These are phyloP conservation scores for Cordyceps farinosa DNA, from an alignment of 2,329 filamentous ascomycete species.

Conservation along the genomic window DNA sequence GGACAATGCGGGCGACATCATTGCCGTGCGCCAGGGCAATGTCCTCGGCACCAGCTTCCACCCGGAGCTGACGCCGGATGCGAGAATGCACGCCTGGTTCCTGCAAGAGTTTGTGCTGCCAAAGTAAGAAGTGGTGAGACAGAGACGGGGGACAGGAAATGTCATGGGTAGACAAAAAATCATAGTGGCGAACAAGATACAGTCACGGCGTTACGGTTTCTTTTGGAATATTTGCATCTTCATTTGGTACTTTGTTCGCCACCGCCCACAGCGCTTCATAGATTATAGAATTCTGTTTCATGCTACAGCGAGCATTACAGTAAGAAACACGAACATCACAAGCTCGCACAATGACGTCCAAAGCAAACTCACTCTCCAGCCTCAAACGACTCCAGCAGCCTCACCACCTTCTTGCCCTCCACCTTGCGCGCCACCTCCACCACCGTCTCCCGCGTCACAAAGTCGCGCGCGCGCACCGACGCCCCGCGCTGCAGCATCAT, in stretches of 20 bases:
- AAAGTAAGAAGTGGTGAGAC: not conserved
- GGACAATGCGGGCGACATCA: slow-evolving; percentile 65
- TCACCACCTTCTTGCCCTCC: not conserved
- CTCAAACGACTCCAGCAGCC: not conserved
- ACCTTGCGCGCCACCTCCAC: slow-evolving; percentile 19
- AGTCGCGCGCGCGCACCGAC: slow-evolving; percentile 27
- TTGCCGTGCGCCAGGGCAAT: slow-evolving; percentile 86
- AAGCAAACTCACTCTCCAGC: not conserved
- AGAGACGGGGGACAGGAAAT: no score
- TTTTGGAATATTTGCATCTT: not conserved
- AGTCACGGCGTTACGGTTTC: not conserved
- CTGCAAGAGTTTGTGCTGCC: slow-evolving; percentile 50
- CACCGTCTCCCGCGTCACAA: slow-evolving; percentile 23
- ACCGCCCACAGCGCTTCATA: not conserved
- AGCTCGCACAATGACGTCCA: not conserved
- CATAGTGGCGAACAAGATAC: not conserved
- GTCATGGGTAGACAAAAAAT: no score
- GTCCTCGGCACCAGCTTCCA: slow-evolving; percentile 95
- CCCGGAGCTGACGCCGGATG: slow-evolving; percentile 84
- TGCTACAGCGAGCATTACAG: not conserved
- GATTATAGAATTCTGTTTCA: not conserved
- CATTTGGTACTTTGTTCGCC: not conserved
- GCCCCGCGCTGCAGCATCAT: slow-evolving; percentile 33
- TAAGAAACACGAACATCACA: not conserved
- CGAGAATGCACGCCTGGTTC: slow-evolving; percentile 93